These are phyloP conservation scores for Salvia rosmarinus DNA, from an alignment of 257 asterid species.

Conservation along the genomic window DNA sequence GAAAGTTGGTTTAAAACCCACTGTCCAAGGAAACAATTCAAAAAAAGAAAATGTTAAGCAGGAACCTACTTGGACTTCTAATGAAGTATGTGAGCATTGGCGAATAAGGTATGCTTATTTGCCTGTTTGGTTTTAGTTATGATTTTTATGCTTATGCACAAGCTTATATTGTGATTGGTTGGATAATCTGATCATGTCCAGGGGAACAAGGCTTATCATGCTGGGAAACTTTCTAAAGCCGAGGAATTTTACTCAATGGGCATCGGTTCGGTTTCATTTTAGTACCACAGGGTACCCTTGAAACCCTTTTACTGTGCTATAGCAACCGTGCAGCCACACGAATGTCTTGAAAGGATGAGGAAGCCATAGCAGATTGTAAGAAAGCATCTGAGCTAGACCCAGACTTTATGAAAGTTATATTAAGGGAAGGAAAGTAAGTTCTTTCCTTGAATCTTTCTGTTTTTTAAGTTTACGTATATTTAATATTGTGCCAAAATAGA, in stretches of 20 bases:
- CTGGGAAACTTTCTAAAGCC: constrained; percentile 67
- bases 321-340: constrained; percentile 98
- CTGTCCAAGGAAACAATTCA: constrained; percentile 35
- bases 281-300: constrained; percentile 40
- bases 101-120: constrained; percentile 63
- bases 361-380: constrained; percentile 84
- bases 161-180: constrained; percentile 26
- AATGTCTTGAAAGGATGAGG: constrained; percentile 84
- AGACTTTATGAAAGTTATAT: constrained; percentile 65
- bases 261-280: constrained; percentile 49
- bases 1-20: constrained; percentile 55
- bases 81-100: constrained; percentile 75
- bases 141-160: constrained; percentile 17
- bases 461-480: constrained; percentile 16
- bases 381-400: constrained; percentile 74
- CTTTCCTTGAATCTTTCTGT: constrained; percentile 23
- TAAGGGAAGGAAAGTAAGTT: constrained; percentile 90
- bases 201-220: constrained; percentile 90
- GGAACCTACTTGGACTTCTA: constrained; percentile 36
- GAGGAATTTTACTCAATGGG: constrained; percentile 84
- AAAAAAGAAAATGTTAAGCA: constrained; percentile 46
- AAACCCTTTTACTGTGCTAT: constrained; percentile 80
- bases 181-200: constrained; percentile 41
- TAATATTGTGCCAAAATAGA: not conserved
- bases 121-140: constrained; percentile 18